phyloP scores from a whole-genome alignment of 2,329 filamentous ascomycete genomes.

The Colletotrichum sp. region DNA sequence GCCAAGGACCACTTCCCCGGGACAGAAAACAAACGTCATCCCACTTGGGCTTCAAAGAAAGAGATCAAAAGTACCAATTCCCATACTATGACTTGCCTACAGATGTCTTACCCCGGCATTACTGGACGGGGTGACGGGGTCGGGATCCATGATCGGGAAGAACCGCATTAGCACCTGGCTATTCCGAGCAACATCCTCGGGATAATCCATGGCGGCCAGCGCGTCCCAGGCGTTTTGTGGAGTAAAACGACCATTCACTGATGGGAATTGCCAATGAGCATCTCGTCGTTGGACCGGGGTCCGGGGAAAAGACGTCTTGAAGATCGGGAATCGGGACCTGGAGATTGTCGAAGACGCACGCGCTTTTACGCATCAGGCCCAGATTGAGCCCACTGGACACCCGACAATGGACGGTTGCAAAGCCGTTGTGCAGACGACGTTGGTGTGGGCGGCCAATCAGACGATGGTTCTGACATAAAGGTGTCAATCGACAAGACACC shows the following conservation, averaged over 20 bases:
- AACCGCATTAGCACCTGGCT: conserved; percentile 21
- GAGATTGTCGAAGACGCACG: conserved; percentile 18
- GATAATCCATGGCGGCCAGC: conserved; percentile 17
- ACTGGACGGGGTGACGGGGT: conserved; percentile 15
- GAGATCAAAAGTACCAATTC: not conserved
- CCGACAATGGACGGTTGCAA: not conserved
- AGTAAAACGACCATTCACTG: not conserved
- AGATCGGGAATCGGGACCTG: conserved; percentile 15
- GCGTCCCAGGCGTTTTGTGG: conserved; percentile 6
- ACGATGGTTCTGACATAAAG: not conserved
- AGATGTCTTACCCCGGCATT: conserved; percentile 18
- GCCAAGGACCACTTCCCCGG: not conserved
- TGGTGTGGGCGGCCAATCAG: conserved; percentile 10
- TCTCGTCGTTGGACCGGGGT: conserved; percentile 11
- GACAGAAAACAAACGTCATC: not conserved
- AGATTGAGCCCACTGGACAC: conserved; percentile 1
- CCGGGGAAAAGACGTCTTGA: conserved; percentile 11
- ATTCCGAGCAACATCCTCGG: conserved; percentile 19
- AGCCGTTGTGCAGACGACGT: not conserved
- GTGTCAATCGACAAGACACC: not conserved
- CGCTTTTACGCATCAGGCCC: conserved; percentile 15
- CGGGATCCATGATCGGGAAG: conserved; percentile 22
- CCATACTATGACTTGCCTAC: conserved; percentile 5
- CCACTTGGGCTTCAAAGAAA: not conserved
- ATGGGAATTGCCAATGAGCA: conserved; percentile 13